These are phyloP conservation scores for Suillus spraguei DNA, from an alignment of 768 basidiomycete genomes.

Conservation along the genomic window DNA sequence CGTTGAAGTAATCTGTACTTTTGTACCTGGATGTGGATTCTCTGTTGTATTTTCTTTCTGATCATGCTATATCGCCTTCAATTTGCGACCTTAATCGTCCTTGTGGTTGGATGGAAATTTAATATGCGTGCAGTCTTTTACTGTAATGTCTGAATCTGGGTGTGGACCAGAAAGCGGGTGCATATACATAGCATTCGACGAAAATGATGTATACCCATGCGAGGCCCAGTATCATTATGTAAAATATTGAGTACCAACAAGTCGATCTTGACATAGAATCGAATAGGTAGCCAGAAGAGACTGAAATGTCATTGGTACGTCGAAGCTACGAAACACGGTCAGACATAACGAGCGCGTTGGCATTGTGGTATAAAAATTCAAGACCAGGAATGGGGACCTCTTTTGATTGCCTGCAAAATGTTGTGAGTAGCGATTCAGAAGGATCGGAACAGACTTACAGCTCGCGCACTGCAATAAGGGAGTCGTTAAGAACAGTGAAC, in stretches of 20 bases:
- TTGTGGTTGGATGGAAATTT: neutral
- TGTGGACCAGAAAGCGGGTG: neutral
- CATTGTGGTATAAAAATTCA: conserved; percentile 21
- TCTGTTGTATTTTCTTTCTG: conserved; percentile 2
- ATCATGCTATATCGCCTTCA: neutral
- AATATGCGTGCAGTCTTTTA: neutral
- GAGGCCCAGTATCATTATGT: neutral
- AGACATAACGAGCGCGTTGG: neutral
- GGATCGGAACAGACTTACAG: conserved; percentile 43
- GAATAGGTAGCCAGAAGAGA: neutral
- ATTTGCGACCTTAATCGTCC: neutral
- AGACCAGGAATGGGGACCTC: conserved; percentile 33
- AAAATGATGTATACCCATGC: neutral
- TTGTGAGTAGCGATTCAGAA: neutral
- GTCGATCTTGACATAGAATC: neutral
- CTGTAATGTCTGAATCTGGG: neutral
- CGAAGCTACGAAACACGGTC: neutral
- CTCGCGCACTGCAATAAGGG: conserved; percentile 50
- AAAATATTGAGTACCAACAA: neutral
- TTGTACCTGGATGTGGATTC: conserved; percentile 1
- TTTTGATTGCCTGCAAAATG: conserved; percentile 26
- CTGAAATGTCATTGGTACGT: neutral
- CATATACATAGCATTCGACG: neutral
- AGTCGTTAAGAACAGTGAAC: conserved; percentile 10
- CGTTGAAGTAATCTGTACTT: conserved; percentile 53